phyloP scores from a whole-genome alignment of 345 rosid genomes.

The Corchorus olitorius region DNA sequence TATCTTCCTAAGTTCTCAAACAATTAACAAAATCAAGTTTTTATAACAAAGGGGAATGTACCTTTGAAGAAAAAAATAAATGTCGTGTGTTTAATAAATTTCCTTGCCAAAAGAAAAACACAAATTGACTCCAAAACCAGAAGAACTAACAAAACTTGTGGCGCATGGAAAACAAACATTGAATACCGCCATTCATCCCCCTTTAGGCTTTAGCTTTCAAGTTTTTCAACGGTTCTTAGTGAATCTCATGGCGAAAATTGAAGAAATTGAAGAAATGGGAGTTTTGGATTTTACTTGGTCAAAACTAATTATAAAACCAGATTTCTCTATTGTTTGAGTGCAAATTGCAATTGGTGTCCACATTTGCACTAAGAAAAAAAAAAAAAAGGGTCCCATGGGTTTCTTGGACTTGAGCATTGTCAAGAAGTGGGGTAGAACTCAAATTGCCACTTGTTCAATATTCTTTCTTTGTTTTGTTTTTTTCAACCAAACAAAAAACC shows the following conservation, averaged over 20 bases:
- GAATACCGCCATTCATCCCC: slow-evolving; percentile 3
- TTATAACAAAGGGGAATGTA: not conserved
- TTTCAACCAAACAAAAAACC: not conserved
- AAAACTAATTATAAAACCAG: not conserved
- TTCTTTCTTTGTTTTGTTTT: not conserved
- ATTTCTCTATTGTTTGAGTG: not conserved
- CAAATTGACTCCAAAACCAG: not conserved
- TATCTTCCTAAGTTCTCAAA: not conserved
- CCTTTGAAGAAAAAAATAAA: not conserved
- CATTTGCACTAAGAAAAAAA: not conserved
- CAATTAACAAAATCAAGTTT: not conserved
- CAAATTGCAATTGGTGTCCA: not conserved
- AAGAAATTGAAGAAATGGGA: not conserved
- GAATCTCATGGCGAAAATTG: not conserved
- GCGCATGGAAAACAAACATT: slow-evolving; percentile 14
- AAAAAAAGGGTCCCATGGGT: not conserved
- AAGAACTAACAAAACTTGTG: slow-evolving; percentile 17
- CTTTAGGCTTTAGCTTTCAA: not conserved
- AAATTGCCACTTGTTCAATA: not conserved
- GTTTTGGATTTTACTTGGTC: not conserved
- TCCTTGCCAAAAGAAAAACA: not conserved
- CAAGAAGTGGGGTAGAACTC: not conserved
- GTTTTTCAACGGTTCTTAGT: slow-evolving; percentile 17
- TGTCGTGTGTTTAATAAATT: not conserved
- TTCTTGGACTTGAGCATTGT: not conserved